Percentiles rank a stretch among this genome's conserved stretches.
Conservation (phyloP, 1,284 basidiomycete genomes). For the Pholiota adiposa region DNA sequence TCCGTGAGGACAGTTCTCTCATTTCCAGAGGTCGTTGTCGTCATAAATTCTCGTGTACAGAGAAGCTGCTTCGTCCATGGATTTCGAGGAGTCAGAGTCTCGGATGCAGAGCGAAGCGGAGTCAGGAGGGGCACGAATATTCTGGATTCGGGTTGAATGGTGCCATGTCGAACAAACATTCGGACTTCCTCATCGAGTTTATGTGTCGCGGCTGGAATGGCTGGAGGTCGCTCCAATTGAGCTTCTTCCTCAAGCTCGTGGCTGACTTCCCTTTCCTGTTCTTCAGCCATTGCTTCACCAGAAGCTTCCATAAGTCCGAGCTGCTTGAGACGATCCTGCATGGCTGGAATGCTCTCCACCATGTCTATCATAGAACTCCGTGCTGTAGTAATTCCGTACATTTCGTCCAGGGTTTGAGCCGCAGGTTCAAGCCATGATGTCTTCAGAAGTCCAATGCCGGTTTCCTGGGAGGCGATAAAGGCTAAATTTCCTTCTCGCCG, state of each 20-base stretch:
- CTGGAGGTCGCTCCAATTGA: constrained; percentile 17
- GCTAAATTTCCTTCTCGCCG: constrained; percentile 23
- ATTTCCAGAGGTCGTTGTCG: constrained; percentile 5
- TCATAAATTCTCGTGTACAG: constrained; percentile 18
- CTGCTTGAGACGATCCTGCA: constrained; percentile 11
- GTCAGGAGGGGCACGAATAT: constrained; percentile 15
- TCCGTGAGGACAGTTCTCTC: constrained; percentile 20
- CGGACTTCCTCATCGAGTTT: constrained; percentile 21
- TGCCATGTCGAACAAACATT: constrained; percentile 32
- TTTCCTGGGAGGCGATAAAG: constrained; percentile 1
- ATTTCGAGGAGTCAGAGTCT: neutral
- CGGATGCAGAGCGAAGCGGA: constrained; percentile 6
- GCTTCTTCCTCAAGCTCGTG: constrained; percentile 20
- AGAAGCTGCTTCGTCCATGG: constrained; percentile 10
- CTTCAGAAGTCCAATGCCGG: constrained; percentile 21
- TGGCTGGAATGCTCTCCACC: constrained; percentile 4
- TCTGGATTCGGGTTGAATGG: constrained; percentile 9
- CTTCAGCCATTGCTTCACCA: constrained; percentile 17
- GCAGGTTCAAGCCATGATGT: constrained; percentile 44
- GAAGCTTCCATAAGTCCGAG: constrained; percentile 12
- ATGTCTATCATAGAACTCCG: neutral
- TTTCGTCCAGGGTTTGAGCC: constrained; percentile 39
- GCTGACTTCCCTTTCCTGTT: constrained; percentile 21
- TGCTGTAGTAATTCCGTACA: constrained; percentile 22
- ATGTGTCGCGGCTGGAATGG: constrained; percentile 11